Base-by-base conservation (phyloP, 106 monocot species). In the Xerophyta viscosa region DNA sequence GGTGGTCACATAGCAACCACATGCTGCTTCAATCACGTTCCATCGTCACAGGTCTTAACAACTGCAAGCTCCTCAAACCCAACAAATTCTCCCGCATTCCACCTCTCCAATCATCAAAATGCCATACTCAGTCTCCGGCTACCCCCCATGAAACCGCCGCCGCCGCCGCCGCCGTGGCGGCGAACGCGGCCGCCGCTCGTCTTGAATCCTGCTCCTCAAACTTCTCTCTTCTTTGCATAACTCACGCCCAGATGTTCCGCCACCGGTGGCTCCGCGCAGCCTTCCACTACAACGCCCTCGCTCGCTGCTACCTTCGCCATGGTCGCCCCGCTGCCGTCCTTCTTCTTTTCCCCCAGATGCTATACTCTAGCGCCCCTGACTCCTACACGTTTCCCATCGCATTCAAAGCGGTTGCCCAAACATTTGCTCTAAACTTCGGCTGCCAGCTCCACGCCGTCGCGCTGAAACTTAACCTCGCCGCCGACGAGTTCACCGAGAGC, bases 301-400 rank as follows among this genome's bases (percentile, higher is more conserved):
- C 71, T 55, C 71, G 78, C 20, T 46, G 47, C 41, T 76, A 81
- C 68, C 60, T 87, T 29, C 81, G 77, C 41, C 48, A 20, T 49
- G 55, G 49, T 27, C 45, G 28, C 51, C 65, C 81, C 2, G 25
- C 8, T 10, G 27, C 53, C 23, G 26, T 75, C 8, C 75, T 87
- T 28, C 52, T 13, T 33, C 67, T 69, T 31, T 76, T 46, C 66
- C 5, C 54, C 47, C 69, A 54, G 8, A 82, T 88, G 82, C 20
- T 30, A 11, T 66, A 56, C 29, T 10, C 43, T 25, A 59, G 76
- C 24, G 30, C 21, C 15, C 88, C 88, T 0, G 83, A 88, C 58
- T 60, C 13, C 37, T 79, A 88, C 64, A 69, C 83, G 48, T 60
- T 83, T 14, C 88, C 88, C 56, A 66, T 88, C 37, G 70, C 70